Conservation (phyloP, 768 basidiomycete species). For the Suillus brevipes region DNA sequence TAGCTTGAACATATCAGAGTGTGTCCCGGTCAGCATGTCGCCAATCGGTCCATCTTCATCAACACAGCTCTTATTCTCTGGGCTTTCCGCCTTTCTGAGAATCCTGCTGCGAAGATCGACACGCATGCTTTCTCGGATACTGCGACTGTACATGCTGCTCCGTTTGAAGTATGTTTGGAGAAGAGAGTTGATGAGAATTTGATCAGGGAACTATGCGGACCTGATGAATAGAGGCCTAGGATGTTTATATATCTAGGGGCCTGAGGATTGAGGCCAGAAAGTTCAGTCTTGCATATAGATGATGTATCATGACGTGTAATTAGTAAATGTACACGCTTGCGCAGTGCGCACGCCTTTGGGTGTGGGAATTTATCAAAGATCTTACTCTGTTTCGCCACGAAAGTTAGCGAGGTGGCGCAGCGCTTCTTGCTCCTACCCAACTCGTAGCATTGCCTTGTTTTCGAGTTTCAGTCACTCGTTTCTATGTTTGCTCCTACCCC, state of each 20-base stretch:
- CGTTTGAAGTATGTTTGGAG: slow-evolving; percentile 55
- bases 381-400: too few relatives aligned
- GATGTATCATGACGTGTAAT: too few relatives aligned
- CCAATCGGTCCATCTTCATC: slow-evolving; percentile 52
- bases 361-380: too few relatives aligned
- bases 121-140: slow-evolving; percentile 59
- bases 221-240: neutral
- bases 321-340: too few relatives aligned
- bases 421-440: too few relatives aligned
- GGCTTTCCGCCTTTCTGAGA: slow-evolving; percentile 55
- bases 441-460: too few relatives aligned
- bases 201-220: slow-evolving; percentile 3
- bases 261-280: too few relatives aligned
- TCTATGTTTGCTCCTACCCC: too few relatives aligned
- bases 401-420: too few relatives aligned
- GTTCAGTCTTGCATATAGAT: neutral
- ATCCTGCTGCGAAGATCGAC: slow-evolving; percentile 55
- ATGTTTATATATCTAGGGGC: neutral
- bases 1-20: slow-evolving; percentile 34
- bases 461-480: too few relatives aligned
- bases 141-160: slow-evolving; percentile 56
- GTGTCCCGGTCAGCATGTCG: slow-evolving; percentile 55
- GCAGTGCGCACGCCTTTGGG: too few relatives aligned
- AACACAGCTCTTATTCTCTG: slow-evolving; percentile 62
- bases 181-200: slow-evolving; percentile 33